phyloP scores from a whole-genome alignment of 2,329 filamentous ascomycete species.

The Aspergillus texensis region DNA sequence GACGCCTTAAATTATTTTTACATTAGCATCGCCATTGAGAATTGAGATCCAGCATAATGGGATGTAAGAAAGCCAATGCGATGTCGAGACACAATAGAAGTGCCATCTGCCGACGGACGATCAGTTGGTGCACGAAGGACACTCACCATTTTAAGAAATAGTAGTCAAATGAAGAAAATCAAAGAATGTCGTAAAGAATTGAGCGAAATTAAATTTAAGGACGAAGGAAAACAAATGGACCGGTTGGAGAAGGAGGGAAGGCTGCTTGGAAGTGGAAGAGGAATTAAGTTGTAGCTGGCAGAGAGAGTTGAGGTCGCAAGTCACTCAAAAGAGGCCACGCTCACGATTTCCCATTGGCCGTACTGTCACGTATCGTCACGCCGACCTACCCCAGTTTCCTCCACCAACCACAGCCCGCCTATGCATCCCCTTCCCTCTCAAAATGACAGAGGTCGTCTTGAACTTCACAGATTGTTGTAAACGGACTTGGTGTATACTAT shows the following conservation, averaged over 20 bases:
- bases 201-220: slow-evolving; percentile 16
- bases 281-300: slow-evolving; percentile 4
- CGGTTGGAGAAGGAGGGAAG: slow-evolving; percentile 13
- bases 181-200: slow-evolving; percentile 27
- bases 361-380: slow-evolving; percentile 22
- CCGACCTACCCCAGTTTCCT: slow-evolving; percentile 5
- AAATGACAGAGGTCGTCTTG: background rate
- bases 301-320: slow-evolving; percentile 22
- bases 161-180: slow-evolving; percentile 19
- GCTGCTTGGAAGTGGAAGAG: background rate
- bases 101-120: slow-evolving; percentile 7
- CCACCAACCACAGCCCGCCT: slow-evolving; percentile 6
- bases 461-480: background rate
- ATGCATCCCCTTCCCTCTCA: background rate
- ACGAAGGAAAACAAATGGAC: slow-evolving; percentile 13
- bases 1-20: slow-evolving; percentile 33
- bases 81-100: slow-evolving; percentile 5
- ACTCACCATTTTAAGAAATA: slow-evolving; percentile 30
- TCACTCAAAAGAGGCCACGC: slow-evolving; percentile 31
- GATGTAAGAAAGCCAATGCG: slow-evolving; percentile 8
- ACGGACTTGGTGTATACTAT: background rate
- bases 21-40: slow-evolving; percentile 8
- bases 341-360: slow-evolving; percentile 24
- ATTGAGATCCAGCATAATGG: slow-evolving; percentile 2
- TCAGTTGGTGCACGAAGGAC: slow-evolving; percentile 10